Evolutionary conservation across 129 eudicot genomes (phyloP).

Genomic region (Tagetes erecta): DNA sequence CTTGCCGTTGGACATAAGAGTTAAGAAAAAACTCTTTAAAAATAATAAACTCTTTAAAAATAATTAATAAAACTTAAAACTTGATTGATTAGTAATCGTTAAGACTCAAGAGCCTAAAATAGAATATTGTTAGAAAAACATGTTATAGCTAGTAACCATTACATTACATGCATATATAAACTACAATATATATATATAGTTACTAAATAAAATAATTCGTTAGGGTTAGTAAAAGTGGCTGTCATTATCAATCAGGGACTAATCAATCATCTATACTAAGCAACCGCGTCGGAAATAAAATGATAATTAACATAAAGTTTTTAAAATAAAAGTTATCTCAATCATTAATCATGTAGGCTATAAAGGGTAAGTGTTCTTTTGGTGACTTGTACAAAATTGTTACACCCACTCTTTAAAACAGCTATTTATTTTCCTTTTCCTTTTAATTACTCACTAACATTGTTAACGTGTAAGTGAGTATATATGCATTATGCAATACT

Average conservation of each 20-base stretch:
- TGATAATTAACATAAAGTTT: background rate
- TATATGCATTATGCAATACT: background rate
- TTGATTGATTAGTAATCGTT: too few relatives aligned
- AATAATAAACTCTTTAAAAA: too few relatives aligned
- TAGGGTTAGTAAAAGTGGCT: constrained; percentile 22
- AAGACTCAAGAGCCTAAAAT: too few relatives aligned
- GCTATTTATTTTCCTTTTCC: background rate
- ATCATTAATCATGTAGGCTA: background rate
- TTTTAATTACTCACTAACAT: background rate
- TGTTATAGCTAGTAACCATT: background rate
- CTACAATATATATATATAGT: background rate
- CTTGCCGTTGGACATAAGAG: too few relatives aligned
- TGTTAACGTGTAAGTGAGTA: too few relatives aligned
- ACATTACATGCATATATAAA: too few relatives aligned
- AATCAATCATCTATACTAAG: constrained; percentile 14
- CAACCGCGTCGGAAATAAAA: constrained; percentile 16
- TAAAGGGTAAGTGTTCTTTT: constrained; percentile 6
- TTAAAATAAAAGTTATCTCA: background rate
- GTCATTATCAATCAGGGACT: constrained; percentile 23
- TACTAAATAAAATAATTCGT: background rate
- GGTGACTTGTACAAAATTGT: background rate
- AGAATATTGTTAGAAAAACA: too few relatives aligned
- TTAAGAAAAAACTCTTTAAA: too few relatives aligned
- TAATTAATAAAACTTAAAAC: too few relatives aligned
- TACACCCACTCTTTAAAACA: background rate